Conservation (phyloP, 1,139 yeast genomes). For the Saccharomyces pastorianus region DNA sequence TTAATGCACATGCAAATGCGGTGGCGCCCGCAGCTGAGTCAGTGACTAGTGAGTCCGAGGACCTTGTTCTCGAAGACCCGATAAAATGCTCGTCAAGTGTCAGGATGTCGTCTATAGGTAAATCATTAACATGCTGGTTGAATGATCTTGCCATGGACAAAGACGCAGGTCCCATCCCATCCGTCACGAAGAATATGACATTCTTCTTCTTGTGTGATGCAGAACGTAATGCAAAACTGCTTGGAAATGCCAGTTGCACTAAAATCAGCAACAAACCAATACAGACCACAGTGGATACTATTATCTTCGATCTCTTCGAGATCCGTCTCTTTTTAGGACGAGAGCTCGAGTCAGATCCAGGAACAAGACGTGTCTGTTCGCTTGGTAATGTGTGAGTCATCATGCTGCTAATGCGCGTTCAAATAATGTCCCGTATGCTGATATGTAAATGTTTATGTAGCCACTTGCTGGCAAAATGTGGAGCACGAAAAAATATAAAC, state of each 20-base stretch:
- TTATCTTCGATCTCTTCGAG: not conserved
- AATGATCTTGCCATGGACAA: conserved; percentile 66
- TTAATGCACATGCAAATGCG: conserved; percentile 72
- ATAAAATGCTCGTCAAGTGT: conserved; percentile 57
- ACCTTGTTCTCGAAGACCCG: conserved; percentile 73
- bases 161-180: conserved; percentile 89
- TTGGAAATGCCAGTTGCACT: not conserved
- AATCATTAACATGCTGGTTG: conserved; percentile 48
- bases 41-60: conserved; percentile 63
- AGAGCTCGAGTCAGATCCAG: not conserved
- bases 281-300: not conserved
- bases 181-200: conserved; percentile 78
- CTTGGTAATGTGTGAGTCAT: not conserved
- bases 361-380: conserved; percentile 1
- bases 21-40: conserved; percentile 96
- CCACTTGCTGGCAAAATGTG: not conserved
- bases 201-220: conserved; percentile 38
- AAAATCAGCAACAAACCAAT: not conserved
- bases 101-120: conserved; percentile 47
- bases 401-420: not conserved
- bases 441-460: not conserved
- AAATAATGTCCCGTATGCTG: not conserved
- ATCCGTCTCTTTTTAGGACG: not conserved
- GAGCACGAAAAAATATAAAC: not conserved
- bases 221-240: not conserved